A percentile compares a stretch with the other conserved stretches of the same genome.
These are phyloP conservation scores for Kurtzmaniella quercitrusa DNA, from an alignment of 1,139 yeast species.

Conservation along the genomic window DNA sequence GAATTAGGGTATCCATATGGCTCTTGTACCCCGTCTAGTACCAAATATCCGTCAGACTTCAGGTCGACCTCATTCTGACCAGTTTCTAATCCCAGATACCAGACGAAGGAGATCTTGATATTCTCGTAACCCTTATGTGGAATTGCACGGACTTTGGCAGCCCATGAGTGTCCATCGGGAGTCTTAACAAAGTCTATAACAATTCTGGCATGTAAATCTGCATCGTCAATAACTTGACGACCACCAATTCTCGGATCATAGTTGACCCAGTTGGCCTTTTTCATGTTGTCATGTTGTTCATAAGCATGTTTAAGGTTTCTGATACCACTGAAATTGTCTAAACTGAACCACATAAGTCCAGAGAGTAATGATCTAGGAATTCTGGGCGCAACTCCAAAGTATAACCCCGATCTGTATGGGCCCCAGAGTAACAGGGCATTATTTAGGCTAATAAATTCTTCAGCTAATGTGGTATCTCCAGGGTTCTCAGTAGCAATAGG, in stretches of 20 bases:
- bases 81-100: constrained; percentile 76
- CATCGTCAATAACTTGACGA: constrained; percentile 66
- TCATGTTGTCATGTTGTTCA: constrained; percentile 69
- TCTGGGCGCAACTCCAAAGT: constrained; percentile 82
- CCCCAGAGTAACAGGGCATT: constrained; percentile 66
- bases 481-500: constrained; percentile 2
- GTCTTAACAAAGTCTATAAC: constrained; percentile 75
- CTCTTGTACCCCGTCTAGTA: constrained; percentile 23
- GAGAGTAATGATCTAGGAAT: constrained; percentile 71
- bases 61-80: constrained; percentile 27
- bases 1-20: constrained; percentile 28
- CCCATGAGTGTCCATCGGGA: constrained; percentile 75
- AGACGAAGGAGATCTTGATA: constrained; percentile 60
- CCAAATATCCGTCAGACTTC: constrained; percentile 27
- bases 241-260: constrained; percentile 93
- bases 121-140: constrained; percentile 50
- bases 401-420: constrained; percentile 83
- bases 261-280: constrained; percentile 77
- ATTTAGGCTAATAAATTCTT: constrained; percentile 23
- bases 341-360: constrained; percentile 89
- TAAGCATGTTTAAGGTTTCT: constrained; percentile 70
- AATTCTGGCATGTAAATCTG: constrained; percentile 57
- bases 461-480: constrained; percentile 12
- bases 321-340: constrained; percentile 57
- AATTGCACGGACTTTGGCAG: constrained; percentile 57